These are phyloP conservation scores for Parietaria judaica DNA, from an alignment of 306 rosid species.

Conservation along the genomic window DNA sequence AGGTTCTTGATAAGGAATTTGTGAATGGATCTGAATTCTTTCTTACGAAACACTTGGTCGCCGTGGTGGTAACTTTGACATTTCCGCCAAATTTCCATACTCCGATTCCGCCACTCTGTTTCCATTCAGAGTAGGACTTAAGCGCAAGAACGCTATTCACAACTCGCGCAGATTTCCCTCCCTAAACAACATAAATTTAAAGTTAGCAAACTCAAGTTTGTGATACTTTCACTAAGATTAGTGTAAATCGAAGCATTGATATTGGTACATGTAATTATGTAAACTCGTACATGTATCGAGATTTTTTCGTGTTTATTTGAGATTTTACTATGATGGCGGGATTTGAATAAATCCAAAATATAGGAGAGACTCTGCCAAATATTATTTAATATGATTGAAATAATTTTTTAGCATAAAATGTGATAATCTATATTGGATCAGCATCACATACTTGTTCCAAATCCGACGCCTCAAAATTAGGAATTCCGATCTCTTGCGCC, in stretches of 20 bases:
- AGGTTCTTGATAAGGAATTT: conserved; percentile 61
- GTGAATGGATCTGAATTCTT: conserved; percentile 84
- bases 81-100: conserved; percentile 87
- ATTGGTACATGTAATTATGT: no score
- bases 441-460: conserved; percentile 66
- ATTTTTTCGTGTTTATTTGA: no score
- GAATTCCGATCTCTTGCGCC: conserved; percentile 69
- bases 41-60: conserved; percentile 54
- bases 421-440: neutral
- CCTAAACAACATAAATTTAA: conserved; percentile 28
- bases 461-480: conserved; percentile 90
- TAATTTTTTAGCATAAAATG: no score
- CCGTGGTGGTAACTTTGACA: conserved; percentile 41
- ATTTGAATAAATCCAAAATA: neutral
- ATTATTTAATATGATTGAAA: no score
- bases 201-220: neutral
- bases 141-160: conserved; percentile 73
- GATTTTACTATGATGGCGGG: no score
- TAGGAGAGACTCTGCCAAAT: no score
- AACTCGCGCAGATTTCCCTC: conserved; percentile 80
- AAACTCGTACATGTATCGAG: no score
- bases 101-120: conserved; percentile 70
- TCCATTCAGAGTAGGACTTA: conserved; percentile 84
- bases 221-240: no score
- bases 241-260: no score